These are phyloP conservation scores for Suillus occidentalis DNA, from an alignment of 768 basidiomycete species.

Conservation along the genomic window DNA sequence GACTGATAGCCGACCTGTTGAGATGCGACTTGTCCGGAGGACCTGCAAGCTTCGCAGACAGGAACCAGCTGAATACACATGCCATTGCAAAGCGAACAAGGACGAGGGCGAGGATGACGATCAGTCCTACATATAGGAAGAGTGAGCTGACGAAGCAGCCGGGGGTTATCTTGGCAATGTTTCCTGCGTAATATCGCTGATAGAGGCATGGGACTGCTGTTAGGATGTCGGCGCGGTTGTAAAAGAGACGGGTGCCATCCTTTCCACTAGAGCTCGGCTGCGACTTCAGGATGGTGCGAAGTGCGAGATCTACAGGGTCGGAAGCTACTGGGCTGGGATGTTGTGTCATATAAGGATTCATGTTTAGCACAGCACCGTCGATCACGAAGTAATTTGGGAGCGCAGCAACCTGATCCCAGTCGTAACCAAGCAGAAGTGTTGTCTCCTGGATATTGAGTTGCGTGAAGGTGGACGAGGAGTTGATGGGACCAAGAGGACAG, in stretches of 20 bases:
- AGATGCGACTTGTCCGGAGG: slow-evolving; percentile 73
- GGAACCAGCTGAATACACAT: slow-evolving; percentile 94
- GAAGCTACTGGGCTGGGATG: slow-evolving; percentile 66
- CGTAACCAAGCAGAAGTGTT: slow-evolving; percentile 74
- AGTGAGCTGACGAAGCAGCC: slow-evolving; percentile 92
- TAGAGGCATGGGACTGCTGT: slow-evolving; percentile 77
- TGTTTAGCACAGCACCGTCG: slow-evolving; percentile 92
- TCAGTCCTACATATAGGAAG: slow-evolving; percentile 86
- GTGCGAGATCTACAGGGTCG: slow-evolving; percentile 80
- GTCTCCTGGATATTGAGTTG: slow-evolving; percentile 69
- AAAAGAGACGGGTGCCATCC: slow-evolving; percentile 89
- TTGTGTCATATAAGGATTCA: slow-evolving; percentile 78
- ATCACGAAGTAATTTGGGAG: slow-evolving; percentile 79
- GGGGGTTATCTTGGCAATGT: slow-evolving; percentile 95
- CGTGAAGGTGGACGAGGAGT: slow-evolving; percentile 53
- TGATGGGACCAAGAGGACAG: slow-evolving; percentile 69
- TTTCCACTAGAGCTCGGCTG: slow-evolving; percentile 60
- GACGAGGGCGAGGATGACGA: slow-evolving; percentile 89
- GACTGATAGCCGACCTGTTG: slow-evolving; percentile 83
- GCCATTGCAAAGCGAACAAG: slow-evolving; percentile 95
- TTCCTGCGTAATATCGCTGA: slow-evolving; percentile 87
- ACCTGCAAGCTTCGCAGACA: slow-evolving; percentile 78
- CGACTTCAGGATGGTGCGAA: slow-evolving; percentile 68
- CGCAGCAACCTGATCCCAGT: slow-evolving; percentile 84
- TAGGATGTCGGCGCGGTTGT: slow-evolving; percentile 62